Conservation (phyloP, 192 early-diverging fungal genomes). For the Spizellomyces sp. region DNA sequence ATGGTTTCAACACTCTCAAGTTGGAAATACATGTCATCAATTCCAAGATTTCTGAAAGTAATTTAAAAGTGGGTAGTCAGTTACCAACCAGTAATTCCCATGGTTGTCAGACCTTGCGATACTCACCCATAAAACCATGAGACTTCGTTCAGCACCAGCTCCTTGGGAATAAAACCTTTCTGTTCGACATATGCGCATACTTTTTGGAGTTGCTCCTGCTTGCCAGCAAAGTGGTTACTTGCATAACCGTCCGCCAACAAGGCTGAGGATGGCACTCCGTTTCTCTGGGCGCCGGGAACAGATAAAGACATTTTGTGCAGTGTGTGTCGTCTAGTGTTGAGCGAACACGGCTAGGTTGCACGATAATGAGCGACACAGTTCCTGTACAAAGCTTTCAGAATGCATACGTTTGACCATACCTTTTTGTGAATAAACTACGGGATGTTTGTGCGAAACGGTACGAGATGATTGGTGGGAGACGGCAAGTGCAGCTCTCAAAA, state of each 20-base stretch:
- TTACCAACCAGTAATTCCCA: neutral
- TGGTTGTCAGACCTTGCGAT: neutral
- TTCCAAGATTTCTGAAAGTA: slow-evolving; percentile 79
- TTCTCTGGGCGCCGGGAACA: slow-evolving; percentile 31
- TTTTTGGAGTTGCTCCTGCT: slow-evolving; percentile 87
- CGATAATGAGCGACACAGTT: too few relatives aligned
- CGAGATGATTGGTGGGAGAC: too few relatives aligned
- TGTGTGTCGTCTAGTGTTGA: too few relatives aligned
- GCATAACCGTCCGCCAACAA: slow-evolving; percentile 43
- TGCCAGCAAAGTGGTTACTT: slow-evolving; percentile 85
- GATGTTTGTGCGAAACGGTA: too few relatives aligned
- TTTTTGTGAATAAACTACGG: too few relatives aligned
- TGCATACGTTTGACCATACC: too few relatives aligned
- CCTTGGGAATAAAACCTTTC: slow-evolving; percentile 87
- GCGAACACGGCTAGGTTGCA: too few relatives aligned
- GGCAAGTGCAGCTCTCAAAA: too few relatives aligned
- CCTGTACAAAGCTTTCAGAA: too few relatives aligned
- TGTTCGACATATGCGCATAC: slow-evolving; percentile 83
- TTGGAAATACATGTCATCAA: slow-evolving; percentile 99
- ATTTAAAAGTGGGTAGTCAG: neutral
- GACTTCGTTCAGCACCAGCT: slow-evolving; percentile 88
- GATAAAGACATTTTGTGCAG: slow-evolving; percentile 39
- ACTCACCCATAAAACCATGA: slow-evolving; percentile 92
- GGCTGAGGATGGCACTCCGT: slow-evolving; percentile 6
- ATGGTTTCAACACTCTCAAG: slow-evolving; percentile 88